Conservation (phyloP, 1,284 basidiomycete species). For the Puccinia polysora region DNA sequence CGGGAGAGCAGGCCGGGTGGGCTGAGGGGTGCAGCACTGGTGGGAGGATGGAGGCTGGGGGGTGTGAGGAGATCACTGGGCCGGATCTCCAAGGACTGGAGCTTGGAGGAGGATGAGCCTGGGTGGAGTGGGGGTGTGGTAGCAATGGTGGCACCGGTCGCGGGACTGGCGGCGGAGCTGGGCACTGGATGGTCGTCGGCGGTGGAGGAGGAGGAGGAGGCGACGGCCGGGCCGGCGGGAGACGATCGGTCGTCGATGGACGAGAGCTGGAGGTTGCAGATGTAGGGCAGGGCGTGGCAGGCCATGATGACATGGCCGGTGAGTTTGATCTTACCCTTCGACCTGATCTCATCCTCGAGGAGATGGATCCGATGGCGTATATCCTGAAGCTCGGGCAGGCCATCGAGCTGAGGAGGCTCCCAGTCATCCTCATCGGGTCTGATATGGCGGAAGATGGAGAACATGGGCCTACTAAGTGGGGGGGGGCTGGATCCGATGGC, state of each 20-base stretch:
- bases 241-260: neutral
- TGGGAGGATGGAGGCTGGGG: constrained; percentile 33
- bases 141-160: neutral
- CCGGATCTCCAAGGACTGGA: constrained; percentile 29
- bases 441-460: neutral
- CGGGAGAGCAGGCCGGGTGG: neutral
- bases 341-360: constrained; percentile 39
- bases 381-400: constrained; percentile 35
- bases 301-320: constrained; percentile 44
- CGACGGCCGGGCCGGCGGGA: neutral
- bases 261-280: constrained; percentile 24
- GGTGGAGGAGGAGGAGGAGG: neutral
- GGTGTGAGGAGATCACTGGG: constrained; percentile 21
- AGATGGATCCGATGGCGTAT: constrained; percentile 18
- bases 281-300: constrained; percentile 41
- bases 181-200: neutral
- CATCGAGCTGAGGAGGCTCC: constrained; percentile 42
- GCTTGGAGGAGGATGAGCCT: constrained; percentile 1
- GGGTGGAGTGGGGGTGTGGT: neutral
- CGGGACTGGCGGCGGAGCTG: neutral
- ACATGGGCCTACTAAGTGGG: neutral
- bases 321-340: constrained; percentile 37
- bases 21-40: neutral
- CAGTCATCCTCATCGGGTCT: constrained; percentile 44
- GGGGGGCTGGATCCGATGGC: neutral